These are phyloP conservation scores for Verticillium albo-atrum DNA, from an alignment of 2,329 filamentous ascomycete species.

Conservation along the genomic window DNA sequence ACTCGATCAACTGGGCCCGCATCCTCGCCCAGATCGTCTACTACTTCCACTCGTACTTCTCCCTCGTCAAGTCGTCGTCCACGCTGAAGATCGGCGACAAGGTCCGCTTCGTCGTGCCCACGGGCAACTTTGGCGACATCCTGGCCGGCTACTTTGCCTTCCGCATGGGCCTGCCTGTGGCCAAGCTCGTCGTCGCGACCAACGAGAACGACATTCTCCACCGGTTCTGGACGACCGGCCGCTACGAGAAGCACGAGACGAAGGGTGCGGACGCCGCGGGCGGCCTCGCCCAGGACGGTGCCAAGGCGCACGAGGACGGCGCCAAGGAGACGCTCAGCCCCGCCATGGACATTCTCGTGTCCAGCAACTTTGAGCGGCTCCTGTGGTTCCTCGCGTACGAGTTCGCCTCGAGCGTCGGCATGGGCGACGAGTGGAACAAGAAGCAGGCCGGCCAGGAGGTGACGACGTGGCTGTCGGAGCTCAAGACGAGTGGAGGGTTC, in stretches of 20 bases:
- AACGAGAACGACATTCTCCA: conserved; percentile 98
- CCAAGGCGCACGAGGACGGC: conserved; percentile 62
- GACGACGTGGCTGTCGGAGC: conserved; percentile 67
- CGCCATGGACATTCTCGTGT: conserved; percentile 97
- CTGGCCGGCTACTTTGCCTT: conserved; percentile 90
- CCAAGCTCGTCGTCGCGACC: conserved; percentile 88
- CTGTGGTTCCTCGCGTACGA: conserved; percentile 89
- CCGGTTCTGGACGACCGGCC: conserved; percentile 87
- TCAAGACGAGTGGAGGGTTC: conserved; percentile 82
- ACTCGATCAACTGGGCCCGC: conserved; percentile 94
- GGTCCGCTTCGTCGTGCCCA: conserved; percentile 84
- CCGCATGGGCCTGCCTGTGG: conserved; percentile 80
- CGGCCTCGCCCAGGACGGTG: conserved; percentile 60
- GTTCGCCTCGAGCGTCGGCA: conserved; percentile 53
- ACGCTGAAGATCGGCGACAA: conserved; percentile 61
- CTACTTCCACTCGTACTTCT: conserved; percentile 94
- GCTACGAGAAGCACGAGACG: conserved; percentile 79
- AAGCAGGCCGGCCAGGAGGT: conserved; percentile 73
- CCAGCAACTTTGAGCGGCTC: conserved; percentile 92
- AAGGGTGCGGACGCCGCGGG: conserved; percentile 53
- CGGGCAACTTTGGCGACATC: conserved; percentile 96
- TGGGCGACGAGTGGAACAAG: conserved; percentile 63
- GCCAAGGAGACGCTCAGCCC: conserved; percentile 90
- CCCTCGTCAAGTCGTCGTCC: conserved; percentile 56
- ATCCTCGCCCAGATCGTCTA: conserved; percentile 96